phyloP scores from a whole-genome alignment of 1,139 yeast species.

The Magnusiomyces starmeri region DNA sequence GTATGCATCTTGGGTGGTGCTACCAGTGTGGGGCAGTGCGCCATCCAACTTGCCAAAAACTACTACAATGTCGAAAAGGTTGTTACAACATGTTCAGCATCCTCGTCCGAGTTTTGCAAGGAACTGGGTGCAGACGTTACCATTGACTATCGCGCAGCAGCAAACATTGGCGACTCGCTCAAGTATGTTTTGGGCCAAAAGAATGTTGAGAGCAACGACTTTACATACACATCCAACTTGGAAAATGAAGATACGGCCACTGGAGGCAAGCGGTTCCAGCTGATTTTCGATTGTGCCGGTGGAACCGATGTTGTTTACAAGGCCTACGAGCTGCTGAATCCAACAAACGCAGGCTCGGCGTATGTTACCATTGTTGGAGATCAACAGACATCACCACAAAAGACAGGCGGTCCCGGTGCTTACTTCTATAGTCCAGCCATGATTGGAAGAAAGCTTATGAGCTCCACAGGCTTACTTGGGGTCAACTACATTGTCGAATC shows the following conservation, averaged over 20 bases:
- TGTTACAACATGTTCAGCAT: constrained; percentile 34
- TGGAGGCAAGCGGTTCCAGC: constrained; percentile 9
- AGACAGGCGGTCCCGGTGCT: constrained; percentile 19
- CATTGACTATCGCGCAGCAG: constrained; percentile 44
- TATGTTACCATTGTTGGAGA: constrained; percentile 52
- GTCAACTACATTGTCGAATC: constrained; percentile 29
- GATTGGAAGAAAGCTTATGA: constrained; percentile 29
- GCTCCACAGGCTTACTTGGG: constrained; percentile 27
- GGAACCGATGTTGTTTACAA: constrained; percentile 30
- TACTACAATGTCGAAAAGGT: constrained; percentile 39
- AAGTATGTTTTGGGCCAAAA: constrained; percentile 12
- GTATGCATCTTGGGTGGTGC: constrained; percentile 67
- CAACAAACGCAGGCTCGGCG: constrained; percentile 37
- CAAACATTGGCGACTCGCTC: constrained; percentile 14
- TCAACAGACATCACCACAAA: constrained; percentile 27
- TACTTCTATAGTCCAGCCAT: constrained; percentile 26
- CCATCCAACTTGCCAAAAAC: constrained; percentile 49
- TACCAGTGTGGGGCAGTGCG: constrained; percentile 60
- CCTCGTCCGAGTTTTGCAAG: constrained; percentile 38
- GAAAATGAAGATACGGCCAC: not conserved
- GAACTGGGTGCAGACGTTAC: constrained; percentile 46
- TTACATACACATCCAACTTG: constrained; percentile 6
- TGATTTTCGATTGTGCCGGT: constrained; percentile 17
- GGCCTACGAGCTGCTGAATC: constrained; percentile 35
- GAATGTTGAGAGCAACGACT: constrained; percentile 11